A percentile compares a stretch with the other conserved stretches of the same genome.
phyloP scores from a whole-genome alignment of 805 yeast species.

The Yarrowia sp. region DNA sequence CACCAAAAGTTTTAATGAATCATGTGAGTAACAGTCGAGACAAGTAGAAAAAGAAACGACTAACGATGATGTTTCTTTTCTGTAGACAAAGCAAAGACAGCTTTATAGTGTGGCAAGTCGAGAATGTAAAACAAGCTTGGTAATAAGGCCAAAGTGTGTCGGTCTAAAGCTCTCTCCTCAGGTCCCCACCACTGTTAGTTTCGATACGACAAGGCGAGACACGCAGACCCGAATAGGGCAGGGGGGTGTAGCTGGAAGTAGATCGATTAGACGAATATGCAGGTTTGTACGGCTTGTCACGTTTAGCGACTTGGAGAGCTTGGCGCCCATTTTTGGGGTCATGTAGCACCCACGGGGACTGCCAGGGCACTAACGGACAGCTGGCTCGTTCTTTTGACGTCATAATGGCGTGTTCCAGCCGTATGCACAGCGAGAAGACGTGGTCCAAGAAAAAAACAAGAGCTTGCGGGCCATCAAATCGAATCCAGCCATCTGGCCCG shows the following conservation, averaged over 20 bases:
- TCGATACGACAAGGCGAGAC: neutral
- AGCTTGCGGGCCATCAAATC: too few relatives aligned
- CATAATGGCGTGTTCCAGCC: neutral
- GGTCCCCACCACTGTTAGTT: neutral
- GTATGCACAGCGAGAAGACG: neutral
- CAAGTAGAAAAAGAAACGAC: slow-evolving; percentile 7
- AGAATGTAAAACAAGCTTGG: slow-evolving; percentile 14
- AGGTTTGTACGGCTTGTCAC: slow-evolving; percentile 4
- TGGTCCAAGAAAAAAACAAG: too few relatives aligned
- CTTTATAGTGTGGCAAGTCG: neutral
- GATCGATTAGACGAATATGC: slow-evolving; percentile 21
- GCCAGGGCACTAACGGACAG: neutral
- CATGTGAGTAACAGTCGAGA: neutral
- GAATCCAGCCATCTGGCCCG: too few relatives aligned
- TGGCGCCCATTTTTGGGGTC: neutral
- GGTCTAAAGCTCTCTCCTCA: neutral
- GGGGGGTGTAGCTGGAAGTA: slow-evolving; percentile 21
- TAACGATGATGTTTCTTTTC: too few relatives aligned
- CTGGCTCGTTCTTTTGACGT: neutral
- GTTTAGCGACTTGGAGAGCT: slow-evolving; percentile 1
- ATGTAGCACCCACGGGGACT: neutral
- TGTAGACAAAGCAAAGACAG: neutral
- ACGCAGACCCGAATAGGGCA: neutral
- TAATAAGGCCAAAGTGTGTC: neutral
- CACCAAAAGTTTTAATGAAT: slow-evolving; percentile 2